phyloP scores from a whole-genome alignment of 1,139 yeast species.

The Diutina mesorugosa region DNA sequence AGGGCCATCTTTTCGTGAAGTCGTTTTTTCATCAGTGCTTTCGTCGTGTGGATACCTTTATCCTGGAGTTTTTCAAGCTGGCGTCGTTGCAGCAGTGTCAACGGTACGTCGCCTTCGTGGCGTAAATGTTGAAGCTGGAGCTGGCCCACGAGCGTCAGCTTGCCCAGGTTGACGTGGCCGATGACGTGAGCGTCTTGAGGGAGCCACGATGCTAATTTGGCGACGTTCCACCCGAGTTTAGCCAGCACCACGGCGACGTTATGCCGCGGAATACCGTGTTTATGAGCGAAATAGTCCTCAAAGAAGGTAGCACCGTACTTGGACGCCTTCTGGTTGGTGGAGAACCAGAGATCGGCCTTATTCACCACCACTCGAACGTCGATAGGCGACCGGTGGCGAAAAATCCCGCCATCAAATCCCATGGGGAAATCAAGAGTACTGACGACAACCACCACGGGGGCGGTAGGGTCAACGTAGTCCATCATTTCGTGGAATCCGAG shows the following conservation, averaged over 20 bases:
- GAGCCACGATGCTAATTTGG: constrained; percentile 10
- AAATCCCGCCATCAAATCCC: constrained; percentile 29
- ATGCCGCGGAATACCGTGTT: constrained; percentile 26
- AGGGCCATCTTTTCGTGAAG: background rate
- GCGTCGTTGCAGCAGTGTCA: background rate
- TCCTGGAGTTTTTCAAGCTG: background rate
- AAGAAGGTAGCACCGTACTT: constrained; percentile 32
- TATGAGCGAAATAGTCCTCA: constrained; percentile 25
- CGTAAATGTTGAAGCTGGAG: constrained; percentile 20
- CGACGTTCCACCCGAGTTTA: constrained; percentile 37
- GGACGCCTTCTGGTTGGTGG: constrained; percentile 15
- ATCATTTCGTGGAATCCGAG: constrained; percentile 23
- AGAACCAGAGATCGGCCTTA: constrained; percentile 42
- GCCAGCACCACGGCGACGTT: constrained; percentile 35
- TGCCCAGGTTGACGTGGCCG: constrained; percentile 71
- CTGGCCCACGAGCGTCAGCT: constrained; percentile 45
- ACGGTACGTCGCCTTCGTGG: background rate
- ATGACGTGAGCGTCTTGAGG: constrained; percentile 34
- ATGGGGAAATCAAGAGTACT: constrained; percentile 65
- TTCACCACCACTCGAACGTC: constrained; percentile 41
- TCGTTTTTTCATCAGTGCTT: background rate
- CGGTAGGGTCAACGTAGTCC: constrained; percentile 30
- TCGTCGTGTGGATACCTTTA: background rate
- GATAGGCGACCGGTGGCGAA: constrained; percentile 19
- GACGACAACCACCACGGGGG: constrained; percentile 44